phyloP scores from a whole-genome alignment of 805 yeast species.

The Candida oleophila region DNA sequence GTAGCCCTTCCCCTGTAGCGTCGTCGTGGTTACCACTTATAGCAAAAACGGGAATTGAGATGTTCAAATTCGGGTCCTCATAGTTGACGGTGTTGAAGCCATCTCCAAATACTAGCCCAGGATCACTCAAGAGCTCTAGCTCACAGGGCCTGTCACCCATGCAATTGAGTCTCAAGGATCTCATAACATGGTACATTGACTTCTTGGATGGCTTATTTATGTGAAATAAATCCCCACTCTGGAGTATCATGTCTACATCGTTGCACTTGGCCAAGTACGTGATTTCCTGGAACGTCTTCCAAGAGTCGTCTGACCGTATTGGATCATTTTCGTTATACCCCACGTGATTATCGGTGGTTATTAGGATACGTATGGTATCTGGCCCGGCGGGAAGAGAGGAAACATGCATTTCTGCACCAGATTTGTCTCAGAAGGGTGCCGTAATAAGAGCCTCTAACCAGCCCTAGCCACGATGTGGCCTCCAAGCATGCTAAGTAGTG shows the following conservation, averaged over 20 bases:
- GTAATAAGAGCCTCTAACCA: too few species aligned
- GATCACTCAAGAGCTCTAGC: constrained; percentile 79
- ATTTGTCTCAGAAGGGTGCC: too few species aligned
- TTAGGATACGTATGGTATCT: constrained; percentile 71
- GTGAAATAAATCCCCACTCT: constrained; percentile 93
- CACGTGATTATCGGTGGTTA: constrained; percentile 96
- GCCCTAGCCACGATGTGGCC: too few species aligned
- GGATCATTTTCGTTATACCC: constrained; percentile 91
- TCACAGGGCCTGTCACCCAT: constrained; percentile 88
- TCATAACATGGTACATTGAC: constrained; percentile 79
- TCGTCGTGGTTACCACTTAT: constrained; percentile 97
- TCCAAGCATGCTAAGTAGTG: too few species aligned
- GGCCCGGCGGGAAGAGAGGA: constrained; percentile 47
- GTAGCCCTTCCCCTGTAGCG: constrained; percentile 80
- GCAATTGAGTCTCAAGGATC: constrained; percentile 66
- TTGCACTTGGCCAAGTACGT: constrained; percentile 63
- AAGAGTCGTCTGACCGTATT: constrained; percentile 84
- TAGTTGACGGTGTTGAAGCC: constrained; percentile 76
- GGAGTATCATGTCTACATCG: constrained; percentile 85
- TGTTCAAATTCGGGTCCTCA: constrained; percentile 87
- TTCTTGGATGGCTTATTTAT: constrained; percentile 85
- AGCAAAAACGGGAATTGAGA: constrained; percentile 86
- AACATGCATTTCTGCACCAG: constrained; percentile 20
- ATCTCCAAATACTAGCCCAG: constrained; percentile 53
- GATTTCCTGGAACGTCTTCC: constrained; percentile 84